These are phyloP conservation scores for Lactifluus hygrophoroides DNA, from an alignment of 768 basidiomycete genomes.

Conservation along the genomic window DNA sequence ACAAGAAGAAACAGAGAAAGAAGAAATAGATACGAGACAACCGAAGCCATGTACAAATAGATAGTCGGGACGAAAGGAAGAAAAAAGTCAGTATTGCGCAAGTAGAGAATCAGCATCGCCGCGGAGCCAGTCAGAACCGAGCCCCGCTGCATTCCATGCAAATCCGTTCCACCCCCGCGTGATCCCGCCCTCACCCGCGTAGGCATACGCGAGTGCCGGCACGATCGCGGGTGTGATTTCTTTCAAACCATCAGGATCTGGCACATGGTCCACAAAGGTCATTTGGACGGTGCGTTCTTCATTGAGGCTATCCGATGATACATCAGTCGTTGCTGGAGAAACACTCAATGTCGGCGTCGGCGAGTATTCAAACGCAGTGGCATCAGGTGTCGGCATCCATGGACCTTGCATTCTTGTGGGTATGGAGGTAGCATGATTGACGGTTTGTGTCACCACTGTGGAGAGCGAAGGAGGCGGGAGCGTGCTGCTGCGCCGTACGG, in stretches of 20 bases:
- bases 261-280: slow-evolving; percentile 12
- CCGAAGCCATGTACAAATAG: slow-evolving; percentile 6
- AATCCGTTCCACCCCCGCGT: slow-evolving; percentile 16
- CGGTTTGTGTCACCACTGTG: not conserved
- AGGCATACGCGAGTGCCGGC: slow-evolving; percentile 19
- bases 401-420: not conserved
- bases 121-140: slow-evolving; percentile 10
- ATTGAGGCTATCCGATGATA: slow-evolving; percentile 17
- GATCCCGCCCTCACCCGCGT: slow-evolving; percentile 21
- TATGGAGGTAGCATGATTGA: not conserved
- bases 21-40: slow-evolving; percentile 13
- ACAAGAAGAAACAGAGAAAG: slow-evolving; percentile 10
- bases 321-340: slow-evolving; percentile 17
- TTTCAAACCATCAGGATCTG: slow-evolving; percentile 10
- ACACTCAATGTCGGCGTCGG: slow-evolving; percentile 20
- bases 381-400: slow-evolving; percentile 11
- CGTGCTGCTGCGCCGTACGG: slow-evolving; percentile 10
- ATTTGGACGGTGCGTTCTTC: slow-evolving; percentile 21
- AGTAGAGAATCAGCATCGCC: slow-evolving; percentile 10
- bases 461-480: not conserved
- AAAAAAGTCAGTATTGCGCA: slow-evolving; percentile 12
- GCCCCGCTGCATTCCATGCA: slow-evolving; percentile 15
- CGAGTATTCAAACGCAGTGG: slow-evolving; percentile 10
- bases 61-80: slow-evolving; percentile 1
- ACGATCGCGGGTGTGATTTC: not conserved